These are phyloP conservation scores for Periconia sp. DNA, from an alignment of 2,329 filamentous ascomycete species.

Conservation along the genomic window DNA sequence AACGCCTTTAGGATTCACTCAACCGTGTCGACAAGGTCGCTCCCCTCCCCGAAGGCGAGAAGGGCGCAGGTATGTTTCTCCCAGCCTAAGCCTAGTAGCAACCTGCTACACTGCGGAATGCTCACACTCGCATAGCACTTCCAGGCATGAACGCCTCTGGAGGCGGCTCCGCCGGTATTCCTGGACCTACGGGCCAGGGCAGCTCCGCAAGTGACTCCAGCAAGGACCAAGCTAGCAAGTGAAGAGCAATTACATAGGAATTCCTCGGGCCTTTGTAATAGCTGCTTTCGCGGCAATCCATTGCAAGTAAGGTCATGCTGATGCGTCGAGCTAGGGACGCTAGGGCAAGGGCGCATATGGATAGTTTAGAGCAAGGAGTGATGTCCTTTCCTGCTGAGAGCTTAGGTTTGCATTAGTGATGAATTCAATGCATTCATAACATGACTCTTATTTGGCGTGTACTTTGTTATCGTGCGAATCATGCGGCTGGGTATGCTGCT, in stretches of 20 bases:
- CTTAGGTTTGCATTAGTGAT: neutral
- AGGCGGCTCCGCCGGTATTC: constrained; percentile 30
- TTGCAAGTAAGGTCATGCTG: constrained; percentile 9
- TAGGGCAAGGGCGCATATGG: too few species aligned
- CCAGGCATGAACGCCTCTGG: constrained; percentile 44
- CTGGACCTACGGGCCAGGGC: constrained; percentile 22
- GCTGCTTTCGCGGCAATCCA: too few species aligned
- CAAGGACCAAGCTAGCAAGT: constrained; percentile 30
- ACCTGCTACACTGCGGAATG: too few species aligned
- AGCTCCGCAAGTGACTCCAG: constrained; percentile 19
- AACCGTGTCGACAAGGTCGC: constrained; percentile 49
- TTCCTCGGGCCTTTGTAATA: too few species aligned
- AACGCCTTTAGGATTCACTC: constrained; percentile 27
- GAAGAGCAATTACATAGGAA: too few species aligned
- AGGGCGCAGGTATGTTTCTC: constrained; percentile 41
- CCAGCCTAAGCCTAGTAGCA: too few species aligned
- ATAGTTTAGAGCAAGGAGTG: neutral
- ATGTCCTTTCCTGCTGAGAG: neutral
- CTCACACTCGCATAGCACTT: constrained; percentile 23
- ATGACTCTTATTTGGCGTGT: too few species aligned
- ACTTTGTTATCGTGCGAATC: too few species aligned
- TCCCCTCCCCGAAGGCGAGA: constrained; percentile 45
- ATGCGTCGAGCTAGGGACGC: too few species aligned
- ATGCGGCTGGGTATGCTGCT: too few species aligned
- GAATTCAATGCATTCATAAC: too few species aligned